phyloP scores from a whole-genome alignment of 257 asterid genomes.

The Leptodermis oblonga region DNA sequence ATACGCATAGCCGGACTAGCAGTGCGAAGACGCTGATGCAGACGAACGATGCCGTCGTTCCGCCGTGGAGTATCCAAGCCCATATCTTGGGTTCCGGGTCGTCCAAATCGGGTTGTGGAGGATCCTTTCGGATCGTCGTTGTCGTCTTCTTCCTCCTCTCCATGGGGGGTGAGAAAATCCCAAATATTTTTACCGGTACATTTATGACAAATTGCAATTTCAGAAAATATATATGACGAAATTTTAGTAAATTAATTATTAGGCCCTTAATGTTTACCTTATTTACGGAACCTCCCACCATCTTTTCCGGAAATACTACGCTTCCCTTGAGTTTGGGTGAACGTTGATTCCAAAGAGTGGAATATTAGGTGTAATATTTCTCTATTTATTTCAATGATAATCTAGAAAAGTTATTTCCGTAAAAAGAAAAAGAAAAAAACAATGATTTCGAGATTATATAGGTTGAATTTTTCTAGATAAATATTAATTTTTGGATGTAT shows the following conservation, averaged over 20 bases:
- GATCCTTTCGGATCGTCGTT: constrained; percentile 17
- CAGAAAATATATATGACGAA: neutral
- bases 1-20: constrained; percentile 64
- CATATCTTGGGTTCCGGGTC: constrained; percentile 31
- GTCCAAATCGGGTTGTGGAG: constrained; percentile 21
- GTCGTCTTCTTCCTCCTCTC: constrained; percentile 41
- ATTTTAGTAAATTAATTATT: neutral
- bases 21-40: constrained; percentile 73
- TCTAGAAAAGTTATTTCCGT: too few species aligned
- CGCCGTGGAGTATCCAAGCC: constrained; percentile 46
- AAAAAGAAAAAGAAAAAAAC: too few species aligned
- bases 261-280: neutral
- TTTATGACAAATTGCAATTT: neutral
- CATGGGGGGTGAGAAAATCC: constrained; percentile 11
- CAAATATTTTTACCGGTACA: neutral
- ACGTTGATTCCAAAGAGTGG: too few species aligned
- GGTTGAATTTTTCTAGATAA: neutral
- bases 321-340: neutral
- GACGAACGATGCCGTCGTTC: constrained; percentile 49
- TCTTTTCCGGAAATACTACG: neutral
- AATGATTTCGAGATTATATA: neutral
- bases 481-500: too few species aligned
- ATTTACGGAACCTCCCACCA: neutral
- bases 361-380: too few species aligned
- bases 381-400: too few species aligned